Evolutionary conservation across 129 eudicot species (phyloP).

Genomic region (Arctium minus): DNA sequence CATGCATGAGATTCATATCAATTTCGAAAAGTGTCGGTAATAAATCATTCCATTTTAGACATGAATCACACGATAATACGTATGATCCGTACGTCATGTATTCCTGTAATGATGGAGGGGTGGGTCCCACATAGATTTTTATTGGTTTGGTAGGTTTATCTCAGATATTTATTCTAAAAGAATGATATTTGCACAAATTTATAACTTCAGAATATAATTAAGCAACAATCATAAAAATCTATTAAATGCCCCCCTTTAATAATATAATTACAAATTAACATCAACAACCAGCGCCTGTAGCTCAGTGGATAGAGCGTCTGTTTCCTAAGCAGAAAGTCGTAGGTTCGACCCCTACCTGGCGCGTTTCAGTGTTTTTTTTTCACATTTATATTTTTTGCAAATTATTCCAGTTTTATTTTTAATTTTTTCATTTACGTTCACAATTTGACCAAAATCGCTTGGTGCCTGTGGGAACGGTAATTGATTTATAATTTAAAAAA

Average conservation of each 20-base stretch:
- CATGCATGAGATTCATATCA: conserved; percentile 11
- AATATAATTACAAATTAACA: too few species aligned
- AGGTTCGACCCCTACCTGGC: conserved; percentile 99
- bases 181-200: conserved; percentile 8
- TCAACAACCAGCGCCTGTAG: conserved; percentile 65
- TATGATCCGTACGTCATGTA: conserved; percentile 24
- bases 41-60: neutral
- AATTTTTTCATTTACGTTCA: neutral
- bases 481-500: too few species aligned
- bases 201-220: neutral
- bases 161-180: conserved; percentile 16
- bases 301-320: conserved; percentile 99
- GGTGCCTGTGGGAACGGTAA: too few species aligned
- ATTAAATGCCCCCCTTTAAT: too few species aligned
- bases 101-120: neutral
- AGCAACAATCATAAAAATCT: neutral
- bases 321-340: conserved; percentile 99
- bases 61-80: conserved; percentile 17
- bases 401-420: too few species aligned
- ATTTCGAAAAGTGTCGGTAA: neutral
- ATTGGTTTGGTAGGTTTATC: neutral
- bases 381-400: neutral
- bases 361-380: conserved; percentile 22
- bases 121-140: neutral
- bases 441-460: neutral